Evolutionary conservation across 2,329 filamentous ascomycete genomes (phyloP).

Genomic region (Cladosporium sp.): DNA sequence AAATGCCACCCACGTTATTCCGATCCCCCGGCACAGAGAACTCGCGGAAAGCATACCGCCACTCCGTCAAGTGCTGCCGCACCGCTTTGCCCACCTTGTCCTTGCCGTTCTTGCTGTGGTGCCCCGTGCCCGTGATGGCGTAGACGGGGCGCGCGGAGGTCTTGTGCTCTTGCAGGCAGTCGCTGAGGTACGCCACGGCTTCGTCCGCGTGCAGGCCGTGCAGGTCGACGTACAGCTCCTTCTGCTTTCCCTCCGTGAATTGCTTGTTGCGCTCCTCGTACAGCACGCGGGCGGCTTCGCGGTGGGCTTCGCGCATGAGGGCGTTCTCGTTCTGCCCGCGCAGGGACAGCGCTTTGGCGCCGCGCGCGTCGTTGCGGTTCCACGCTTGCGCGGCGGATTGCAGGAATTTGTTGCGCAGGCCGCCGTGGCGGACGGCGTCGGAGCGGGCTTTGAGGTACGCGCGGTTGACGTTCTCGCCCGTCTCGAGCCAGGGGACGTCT

Average conservation of each 20-base stretch:
- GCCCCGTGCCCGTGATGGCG: conserved; percentile 92
- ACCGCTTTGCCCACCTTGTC: conserved; percentile 97
- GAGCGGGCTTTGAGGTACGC: conserved; percentile 91
- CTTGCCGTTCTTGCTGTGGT: conserved; percentile 98
- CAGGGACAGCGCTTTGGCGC: conserved; percentile 89
- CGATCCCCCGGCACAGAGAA: conserved; percentile 95
- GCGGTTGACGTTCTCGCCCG: conserved; percentile 84
- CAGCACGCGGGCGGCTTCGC: conserved; percentile 84
- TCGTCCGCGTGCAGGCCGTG: conserved; percentile 99
- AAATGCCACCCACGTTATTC: conserved; percentile 68
- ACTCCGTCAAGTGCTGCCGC: conserved; percentile 86
- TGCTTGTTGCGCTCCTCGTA: conserved; percentile 91
- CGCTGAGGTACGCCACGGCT: conserved; percentile 89
- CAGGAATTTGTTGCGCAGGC: conserved; percentile 92
- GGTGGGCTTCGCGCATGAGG: conserved; percentile 93
- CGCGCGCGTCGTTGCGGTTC: conserved; percentile 95
- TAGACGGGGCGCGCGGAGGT: conserved; percentile 73
- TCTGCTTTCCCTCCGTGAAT: conserved; percentile 43
- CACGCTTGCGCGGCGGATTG: conserved; percentile 97
- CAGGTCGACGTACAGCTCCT: conserved; percentile 89
- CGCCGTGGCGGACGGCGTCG: conserved; percentile 96
- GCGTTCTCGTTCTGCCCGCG: conserved; percentile 96
- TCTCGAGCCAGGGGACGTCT: conserved; percentile 95
- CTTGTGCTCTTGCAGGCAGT: conserved; percentile 78
- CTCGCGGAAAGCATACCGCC: conserved; percentile 92